phyloP scores from a whole-genome alignment of 305 asterid genomes.

The Stenogyne calaminthoides region DNA sequence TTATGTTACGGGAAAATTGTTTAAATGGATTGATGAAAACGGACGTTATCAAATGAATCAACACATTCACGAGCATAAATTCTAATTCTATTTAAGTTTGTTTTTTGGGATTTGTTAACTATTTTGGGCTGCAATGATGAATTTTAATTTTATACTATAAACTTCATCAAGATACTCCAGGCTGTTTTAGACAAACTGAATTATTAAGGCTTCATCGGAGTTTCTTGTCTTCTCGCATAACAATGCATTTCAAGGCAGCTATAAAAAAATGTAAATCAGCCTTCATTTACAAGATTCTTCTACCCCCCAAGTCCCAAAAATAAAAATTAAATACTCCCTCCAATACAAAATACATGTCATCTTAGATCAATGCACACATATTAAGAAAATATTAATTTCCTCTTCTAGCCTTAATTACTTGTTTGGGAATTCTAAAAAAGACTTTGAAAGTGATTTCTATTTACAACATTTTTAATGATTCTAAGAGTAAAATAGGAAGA shows the following conservation, averaged over 20 bases:
- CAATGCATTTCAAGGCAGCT: not conserved
- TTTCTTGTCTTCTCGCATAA: not conserved
- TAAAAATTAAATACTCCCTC: not conserved
- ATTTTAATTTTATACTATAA: not conserved
- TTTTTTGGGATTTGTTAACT: conserved; percentile 7
- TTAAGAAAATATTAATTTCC: too few relatives aligned
- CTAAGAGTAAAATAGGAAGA: too few relatives aligned
- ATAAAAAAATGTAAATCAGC: conserved; percentile 2
- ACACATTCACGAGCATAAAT: not conserved
- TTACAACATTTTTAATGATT: too few relatives aligned
- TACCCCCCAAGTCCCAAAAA: conserved; percentile 4
- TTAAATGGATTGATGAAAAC: not conserved
- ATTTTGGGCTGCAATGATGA: not conserved
- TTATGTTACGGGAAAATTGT: not conserved
- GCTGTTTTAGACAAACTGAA: not conserved
- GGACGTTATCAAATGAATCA: conserved; percentile 1
- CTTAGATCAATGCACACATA: too few relatives aligned
- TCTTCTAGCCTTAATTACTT: too few relatives aligned
- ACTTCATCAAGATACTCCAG: conserved; percentile 2
- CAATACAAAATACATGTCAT: too few relatives aligned
- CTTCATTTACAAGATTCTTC: not conserved
- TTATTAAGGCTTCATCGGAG: not conserved
- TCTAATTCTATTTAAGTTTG: conserved; percentile 12
- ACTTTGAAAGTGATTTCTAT: too few relatives aligned
- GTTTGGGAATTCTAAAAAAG: too few relatives aligned